phyloP scores from a whole-genome alignment of 1,284 basidiomycete species.

The Rugosomyces carneus region DNA sequence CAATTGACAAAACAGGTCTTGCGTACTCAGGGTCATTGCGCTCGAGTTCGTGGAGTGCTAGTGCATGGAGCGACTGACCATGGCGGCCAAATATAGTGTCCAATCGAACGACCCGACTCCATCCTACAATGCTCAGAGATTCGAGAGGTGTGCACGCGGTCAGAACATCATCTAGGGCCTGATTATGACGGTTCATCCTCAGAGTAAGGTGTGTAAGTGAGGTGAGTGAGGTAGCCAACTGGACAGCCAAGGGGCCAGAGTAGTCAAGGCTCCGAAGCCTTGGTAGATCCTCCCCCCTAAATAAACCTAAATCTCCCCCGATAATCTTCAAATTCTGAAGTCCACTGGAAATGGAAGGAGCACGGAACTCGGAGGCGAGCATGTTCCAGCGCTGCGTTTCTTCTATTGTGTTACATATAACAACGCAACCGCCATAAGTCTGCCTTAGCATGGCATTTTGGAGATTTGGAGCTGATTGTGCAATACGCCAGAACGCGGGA shows the following conservation, averaged over 20 bases:
- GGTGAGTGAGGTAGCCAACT: neutral
- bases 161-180: neutral
- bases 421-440: neutral
- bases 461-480: neutral
- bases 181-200: neutral
- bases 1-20: neutral
- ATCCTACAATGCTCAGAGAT: neutral
- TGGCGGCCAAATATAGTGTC: neutral
- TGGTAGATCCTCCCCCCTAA: neutral
- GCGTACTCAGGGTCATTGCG: neutral
- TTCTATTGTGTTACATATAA: neutral
- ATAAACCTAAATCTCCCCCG: neutral
- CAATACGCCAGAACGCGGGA: neutral
- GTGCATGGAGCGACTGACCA: neutral
- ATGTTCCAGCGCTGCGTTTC: neutral
- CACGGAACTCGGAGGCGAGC: neutral
- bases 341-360: neutral
- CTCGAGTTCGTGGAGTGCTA: constrained; percentile 1
- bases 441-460: neutral
- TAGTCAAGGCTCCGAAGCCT: neutral
- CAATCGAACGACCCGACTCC: neutral
- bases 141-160: neutral
- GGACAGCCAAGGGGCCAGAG: neutral
- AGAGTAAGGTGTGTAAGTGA: neutral
- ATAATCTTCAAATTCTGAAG: neutral